These are phyloP conservation scores for Diplosphaera chodatii DNA, from an alignment of 139 green algal species.

Conservation along the genomic window DNA sequence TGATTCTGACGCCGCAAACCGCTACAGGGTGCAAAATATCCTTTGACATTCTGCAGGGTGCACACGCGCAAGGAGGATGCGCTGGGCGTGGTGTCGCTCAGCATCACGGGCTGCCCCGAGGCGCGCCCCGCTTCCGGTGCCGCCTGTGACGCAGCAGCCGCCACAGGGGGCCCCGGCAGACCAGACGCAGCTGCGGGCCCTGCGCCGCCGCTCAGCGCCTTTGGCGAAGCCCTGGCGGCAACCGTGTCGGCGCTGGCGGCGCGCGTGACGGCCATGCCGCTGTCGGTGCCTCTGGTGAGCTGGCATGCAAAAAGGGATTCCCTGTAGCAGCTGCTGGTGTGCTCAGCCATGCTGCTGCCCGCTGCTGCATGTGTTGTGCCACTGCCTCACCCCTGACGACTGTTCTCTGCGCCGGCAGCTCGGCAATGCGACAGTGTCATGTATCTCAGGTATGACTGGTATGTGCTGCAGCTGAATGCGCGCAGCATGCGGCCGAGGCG, in stretches of 20 bases:
- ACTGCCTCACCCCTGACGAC: no score
- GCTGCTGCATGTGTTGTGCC: no score
- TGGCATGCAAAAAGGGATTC: no score
- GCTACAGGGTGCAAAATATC: no score
- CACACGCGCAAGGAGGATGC: constrained; percentile 12
- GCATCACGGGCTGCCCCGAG: constrained; percentile 22
- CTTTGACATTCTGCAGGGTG: constrained; percentile 18
- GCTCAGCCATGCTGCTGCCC: no score
- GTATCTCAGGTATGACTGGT: no score
- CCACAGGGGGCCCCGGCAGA: neutral
- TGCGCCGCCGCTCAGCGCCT: neutral
- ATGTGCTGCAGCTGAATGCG: no score
- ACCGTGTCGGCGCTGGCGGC: neutral
- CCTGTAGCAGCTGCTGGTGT: no score
- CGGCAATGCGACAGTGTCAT: no score
- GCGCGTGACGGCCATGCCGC: neutral
- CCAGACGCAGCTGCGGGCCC: neutral
- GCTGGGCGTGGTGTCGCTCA: constrained; percentile 30
- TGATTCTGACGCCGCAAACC: no score
- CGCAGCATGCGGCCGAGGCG: constrained; percentile 23
- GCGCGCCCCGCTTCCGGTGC: no score
- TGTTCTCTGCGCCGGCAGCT: no score
- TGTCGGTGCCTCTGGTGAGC: constrained; percentile 9
- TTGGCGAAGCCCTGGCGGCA: neutral
- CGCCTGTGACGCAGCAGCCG: neutral